Percentiles rank a stretch among this genome's conserved stretches.
Conservation (phyloP, 2,329 filamentous ascomycete species). For the Kalmusia sp. region DNA sequence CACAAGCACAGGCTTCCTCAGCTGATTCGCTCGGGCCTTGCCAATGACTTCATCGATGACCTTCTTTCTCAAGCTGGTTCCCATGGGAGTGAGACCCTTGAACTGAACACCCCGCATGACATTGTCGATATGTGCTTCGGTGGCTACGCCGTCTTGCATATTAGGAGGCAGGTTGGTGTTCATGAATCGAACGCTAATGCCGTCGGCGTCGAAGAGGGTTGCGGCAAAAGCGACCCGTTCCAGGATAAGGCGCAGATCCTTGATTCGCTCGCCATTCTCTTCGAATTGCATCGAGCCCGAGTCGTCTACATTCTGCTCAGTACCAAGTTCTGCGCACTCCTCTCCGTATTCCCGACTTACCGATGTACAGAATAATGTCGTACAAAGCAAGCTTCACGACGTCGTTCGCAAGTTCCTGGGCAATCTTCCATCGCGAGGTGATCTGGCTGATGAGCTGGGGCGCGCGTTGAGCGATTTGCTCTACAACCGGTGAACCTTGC, state of each 20-base stretch:
- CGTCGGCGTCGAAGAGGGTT: conserved; percentile 73
- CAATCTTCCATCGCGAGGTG: conserved; percentile 64
- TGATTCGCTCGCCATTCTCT: conserved; percentile 70
- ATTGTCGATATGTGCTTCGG: conserved; percentile 63
- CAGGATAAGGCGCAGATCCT: conserved; percentile 70
- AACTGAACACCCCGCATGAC: conserved; percentile 67
- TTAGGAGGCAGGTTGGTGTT: conserved; percentile 59
- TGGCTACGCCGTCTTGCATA: conserved; percentile 61
- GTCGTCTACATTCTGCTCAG: conserved; percentile 57
- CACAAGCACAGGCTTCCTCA: conserved; percentile 69
- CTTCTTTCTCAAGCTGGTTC: conserved; percentile 67
- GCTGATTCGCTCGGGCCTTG: conserved; percentile 58
- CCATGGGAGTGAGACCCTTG: conserved; percentile 72
- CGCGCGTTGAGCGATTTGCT: conserved; percentile 60
- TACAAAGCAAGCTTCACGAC: conserved; percentile 69
- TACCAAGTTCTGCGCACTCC: neutral
- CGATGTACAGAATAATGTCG: conserved; percentile 68
- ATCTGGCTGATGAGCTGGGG: conserved; percentile 61
- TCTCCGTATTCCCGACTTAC: conserved; percentile 24
- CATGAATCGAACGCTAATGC: conserved; percentile 74
- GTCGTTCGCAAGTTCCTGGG: conserved; percentile 67
- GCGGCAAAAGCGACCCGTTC: conserved; percentile 69
- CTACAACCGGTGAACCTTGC: conserved; percentile 58
- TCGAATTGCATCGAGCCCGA: conserved; percentile 75
- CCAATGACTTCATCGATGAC: conserved; percentile 66